Conservation (phyloP, 768 basidiomycete genomes). For the Russula foetens region DNA sequence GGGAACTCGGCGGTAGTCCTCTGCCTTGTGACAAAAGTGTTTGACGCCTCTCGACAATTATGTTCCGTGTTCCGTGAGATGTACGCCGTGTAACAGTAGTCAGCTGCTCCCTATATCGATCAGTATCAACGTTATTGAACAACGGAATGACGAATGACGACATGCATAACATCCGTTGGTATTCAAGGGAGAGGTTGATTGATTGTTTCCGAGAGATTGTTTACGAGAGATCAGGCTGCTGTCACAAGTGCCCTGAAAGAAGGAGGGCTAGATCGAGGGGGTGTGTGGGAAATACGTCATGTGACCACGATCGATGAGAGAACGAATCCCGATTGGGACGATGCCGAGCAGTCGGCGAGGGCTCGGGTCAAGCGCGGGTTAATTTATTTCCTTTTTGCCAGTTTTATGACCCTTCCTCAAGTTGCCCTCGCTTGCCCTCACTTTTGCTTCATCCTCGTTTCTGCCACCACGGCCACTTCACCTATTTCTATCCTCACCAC, state of each 20-base stretch:
- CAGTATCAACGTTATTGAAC: no score
- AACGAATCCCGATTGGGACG: background rate
- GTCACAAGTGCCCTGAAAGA: no score
- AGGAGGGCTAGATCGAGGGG: background rate
- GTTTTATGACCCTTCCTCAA: no score
- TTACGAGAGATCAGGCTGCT: no score
- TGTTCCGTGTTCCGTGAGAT: no score
- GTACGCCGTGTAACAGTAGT: no score
- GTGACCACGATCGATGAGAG: slow-evolving; percentile 13
- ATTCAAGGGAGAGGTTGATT: no score
- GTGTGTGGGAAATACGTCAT: slow-evolving; percentile 2
- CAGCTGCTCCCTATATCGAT: no score
- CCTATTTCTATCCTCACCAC: background rate
- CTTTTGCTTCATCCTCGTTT: background rate
- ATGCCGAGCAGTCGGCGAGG: slow-evolving; percentile 3
- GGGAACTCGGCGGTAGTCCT: slow-evolving; percentile 40
- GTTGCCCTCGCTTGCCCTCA: background rate
- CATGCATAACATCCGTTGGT: no score
- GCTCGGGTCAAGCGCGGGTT: slow-evolving; percentile 14
- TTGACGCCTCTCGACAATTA: background rate
- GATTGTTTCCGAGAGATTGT: no score
- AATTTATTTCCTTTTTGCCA: background rate
- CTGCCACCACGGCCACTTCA: slow-evolving; percentile 5
- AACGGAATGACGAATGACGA: no score
- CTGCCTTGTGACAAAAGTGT: background rate